Conservation (phyloP, 768 basidiomycete genomes). For the Boletus fagicola region DNA sequence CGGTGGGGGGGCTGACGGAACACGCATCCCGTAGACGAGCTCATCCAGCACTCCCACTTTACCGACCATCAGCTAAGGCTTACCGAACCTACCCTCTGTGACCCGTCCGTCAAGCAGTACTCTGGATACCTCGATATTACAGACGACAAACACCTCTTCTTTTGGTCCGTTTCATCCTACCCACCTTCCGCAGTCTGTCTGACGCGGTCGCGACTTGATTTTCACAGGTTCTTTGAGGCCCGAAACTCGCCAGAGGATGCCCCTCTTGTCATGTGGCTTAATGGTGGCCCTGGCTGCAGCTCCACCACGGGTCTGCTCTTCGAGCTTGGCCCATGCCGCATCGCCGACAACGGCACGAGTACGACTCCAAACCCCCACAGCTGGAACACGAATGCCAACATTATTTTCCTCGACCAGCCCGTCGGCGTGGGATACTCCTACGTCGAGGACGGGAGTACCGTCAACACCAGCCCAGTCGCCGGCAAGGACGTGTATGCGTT, state of each 20-base stretch:
- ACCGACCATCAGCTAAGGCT: constrained; percentile 59
- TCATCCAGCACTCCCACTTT: constrained; percentile 52
- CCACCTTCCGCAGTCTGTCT: neutral
- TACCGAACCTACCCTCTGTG: constrained; percentile 72
- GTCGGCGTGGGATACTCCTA: constrained; percentile 92
- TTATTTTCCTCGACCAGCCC: constrained; percentile 69
- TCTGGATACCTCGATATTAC: constrained; percentile 83
- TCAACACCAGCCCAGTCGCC: constrained; percentile 79
- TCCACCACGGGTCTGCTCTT: constrained; percentile 85
- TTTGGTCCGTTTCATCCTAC: constrained; percentile 54
- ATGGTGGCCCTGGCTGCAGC: constrained; percentile 73
- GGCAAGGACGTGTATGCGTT: constrained; percentile 90
- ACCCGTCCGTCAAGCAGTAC: constrained; percentile 68
- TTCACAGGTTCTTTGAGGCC: constrained; percentile 85
- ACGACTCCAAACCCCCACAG: constrained; percentile 73
- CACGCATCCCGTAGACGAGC: constrained; percentile 47
- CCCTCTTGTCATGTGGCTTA: constrained; percentile 89
- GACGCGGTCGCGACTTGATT: neutral
- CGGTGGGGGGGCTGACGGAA: no score
- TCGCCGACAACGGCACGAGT: constrained; percentile 67
- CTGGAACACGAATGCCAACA: constrained; percentile 76
- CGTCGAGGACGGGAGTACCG: constrained; percentile 65
- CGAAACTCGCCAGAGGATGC: constrained; percentile 69
- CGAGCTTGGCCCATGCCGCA: constrained; percentile 86
- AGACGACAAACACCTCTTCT: constrained; percentile 81